phyloP scores from a whole-genome alignment of 192 early-diverging fungal genomes.

The Lobosporangium transversale region DNA sequence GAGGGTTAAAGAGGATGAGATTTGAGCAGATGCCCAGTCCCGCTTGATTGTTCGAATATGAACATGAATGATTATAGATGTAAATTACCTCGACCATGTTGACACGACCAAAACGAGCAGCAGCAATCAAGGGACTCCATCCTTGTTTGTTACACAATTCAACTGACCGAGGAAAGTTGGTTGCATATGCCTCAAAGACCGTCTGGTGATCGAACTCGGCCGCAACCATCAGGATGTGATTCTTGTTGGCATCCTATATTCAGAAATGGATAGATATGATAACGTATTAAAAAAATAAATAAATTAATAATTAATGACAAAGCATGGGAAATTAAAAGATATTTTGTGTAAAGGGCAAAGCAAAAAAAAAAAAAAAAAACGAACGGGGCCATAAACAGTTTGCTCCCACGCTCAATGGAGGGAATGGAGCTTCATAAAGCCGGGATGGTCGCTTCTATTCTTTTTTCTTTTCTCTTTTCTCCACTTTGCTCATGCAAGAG shows the following conservation, averaged over 20 bases:
- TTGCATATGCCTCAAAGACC: constrained; percentile 48
- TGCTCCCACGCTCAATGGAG: no score
- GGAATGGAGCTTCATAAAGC: no score
- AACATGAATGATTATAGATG: background rate
- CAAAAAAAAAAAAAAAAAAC: constrained; percentile 2
- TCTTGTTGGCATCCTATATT: constrained; percentile 36
- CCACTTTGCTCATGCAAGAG: no score
- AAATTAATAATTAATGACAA: background rate
- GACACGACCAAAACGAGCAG: constrained; percentile 36
- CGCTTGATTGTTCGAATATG: no score
- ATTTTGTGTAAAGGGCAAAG: background rate
- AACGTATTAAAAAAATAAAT: background rate
- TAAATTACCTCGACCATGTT: constrained; percentile 41
- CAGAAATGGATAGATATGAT: background rate
- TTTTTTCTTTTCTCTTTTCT: no score
- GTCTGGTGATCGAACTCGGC: constrained; percentile 45
- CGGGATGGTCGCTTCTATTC: no score
- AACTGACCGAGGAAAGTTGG: constrained; percentile 33
- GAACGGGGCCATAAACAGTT: no score
- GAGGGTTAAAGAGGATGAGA: no score
- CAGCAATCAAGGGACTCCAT: constrained; percentile 38
- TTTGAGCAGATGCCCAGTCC: no score
- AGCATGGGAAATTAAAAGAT: background rate
- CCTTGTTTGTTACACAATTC: constrained; percentile 45
- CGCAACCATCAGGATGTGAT: constrained; percentile 42